Evolutionary conservation across 305 asterid genomes (phyloP).

Genomic region (Plantago rigida): DNA sequence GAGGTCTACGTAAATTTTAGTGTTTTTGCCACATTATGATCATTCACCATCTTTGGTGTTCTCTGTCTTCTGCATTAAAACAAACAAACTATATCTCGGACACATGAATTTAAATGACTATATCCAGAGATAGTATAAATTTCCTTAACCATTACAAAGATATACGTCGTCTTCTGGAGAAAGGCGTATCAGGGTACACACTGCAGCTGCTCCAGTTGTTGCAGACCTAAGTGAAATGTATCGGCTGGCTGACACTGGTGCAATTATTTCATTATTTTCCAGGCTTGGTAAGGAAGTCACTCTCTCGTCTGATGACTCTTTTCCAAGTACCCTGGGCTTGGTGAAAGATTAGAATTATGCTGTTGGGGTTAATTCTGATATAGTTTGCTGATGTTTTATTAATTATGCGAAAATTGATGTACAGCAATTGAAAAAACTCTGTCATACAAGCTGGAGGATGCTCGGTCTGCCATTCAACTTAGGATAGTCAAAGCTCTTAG

Average conservation of each 20-base stretch:
- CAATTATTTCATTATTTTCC: slow-evolving; percentile 64
- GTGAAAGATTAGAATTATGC: no score
- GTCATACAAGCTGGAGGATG: slow-evolving; percentile 83
- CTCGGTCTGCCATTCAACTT: slow-evolving; percentile 59
- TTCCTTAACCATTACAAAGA: slow-evolving; percentile 54
- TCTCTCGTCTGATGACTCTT: background rate
- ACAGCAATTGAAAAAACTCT: slow-evolving; percentile 88
- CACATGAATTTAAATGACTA: no score
- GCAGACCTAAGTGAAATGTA: slow-evolving; percentile 86
- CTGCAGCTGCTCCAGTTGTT: slow-evolving; percentile 94
- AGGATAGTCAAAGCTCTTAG: slow-evolving; percentile 81
- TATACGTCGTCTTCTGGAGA: slow-evolving; percentile 94
- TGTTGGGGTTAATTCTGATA: background rate
- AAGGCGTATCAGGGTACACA: slow-evolving; percentile 95
- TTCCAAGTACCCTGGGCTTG: no score
- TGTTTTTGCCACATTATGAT: no score
- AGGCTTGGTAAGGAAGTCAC: slow-evolving; percentile 63
- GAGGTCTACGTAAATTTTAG: no score
- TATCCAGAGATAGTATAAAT: slow-evolving; percentile 1
- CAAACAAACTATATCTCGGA: no score
- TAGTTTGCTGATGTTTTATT: background rate
- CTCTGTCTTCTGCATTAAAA: no score
- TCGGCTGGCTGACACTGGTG: slow-evolving; percentile 86
- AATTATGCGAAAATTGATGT: slow-evolving; percentile 24
- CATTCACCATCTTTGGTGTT: no score